These are phyloP conservation scores for Verbena officinalis DNA, from an alignment of 257 asterid genomes.

Conservation along the genomic window DNA sequence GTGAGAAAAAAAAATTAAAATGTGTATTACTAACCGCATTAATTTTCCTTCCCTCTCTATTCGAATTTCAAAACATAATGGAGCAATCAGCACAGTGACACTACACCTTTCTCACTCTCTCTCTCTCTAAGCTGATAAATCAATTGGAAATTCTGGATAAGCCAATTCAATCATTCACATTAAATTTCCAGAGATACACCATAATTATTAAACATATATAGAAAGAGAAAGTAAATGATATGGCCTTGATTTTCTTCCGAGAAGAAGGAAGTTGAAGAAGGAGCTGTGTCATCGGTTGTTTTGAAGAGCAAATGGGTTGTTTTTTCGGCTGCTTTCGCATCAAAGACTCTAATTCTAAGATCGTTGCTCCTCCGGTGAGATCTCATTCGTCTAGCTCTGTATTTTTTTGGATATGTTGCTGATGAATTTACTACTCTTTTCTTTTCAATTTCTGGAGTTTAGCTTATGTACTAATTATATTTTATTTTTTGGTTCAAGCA, in stretches of 20 bases:
- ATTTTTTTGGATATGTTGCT: background rate
- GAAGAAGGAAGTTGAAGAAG: constrained; percentile 27
- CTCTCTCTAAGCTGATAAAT: constrained; percentile 23
- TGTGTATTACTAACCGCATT: background rate
- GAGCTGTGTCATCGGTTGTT: constrained; percentile 27
- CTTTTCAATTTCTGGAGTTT: background rate
- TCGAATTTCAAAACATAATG: constrained; percentile 67
- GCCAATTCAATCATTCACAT: constrained; percentile 25
- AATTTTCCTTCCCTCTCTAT: constrained; percentile 49
- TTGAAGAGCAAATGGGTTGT: constrained; percentile 58
- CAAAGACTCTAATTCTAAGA: constrained; percentile 38
- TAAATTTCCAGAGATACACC: constrained; percentile 22
- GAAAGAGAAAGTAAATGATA: constrained; percentile 19
- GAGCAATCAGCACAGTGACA: constrained; percentile 51
- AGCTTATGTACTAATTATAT: background rate
- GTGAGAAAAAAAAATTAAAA: too few species aligned
- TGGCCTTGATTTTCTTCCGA: constrained; percentile 24
- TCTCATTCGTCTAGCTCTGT: background rate
- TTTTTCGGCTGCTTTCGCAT: constrained; percentile 67
- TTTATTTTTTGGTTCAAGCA: constrained; percentile 25
- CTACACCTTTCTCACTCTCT: constrained; percentile 31
- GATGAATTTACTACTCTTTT: background rate
- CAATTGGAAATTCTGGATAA: constrained; percentile 26
- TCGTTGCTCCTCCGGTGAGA: constrained; percentile 33
- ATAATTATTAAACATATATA: background rate